Evolutionary conservation across 306 rosid genomes (phyloP).

Genomic region (Medicago lupulina): DNA sequence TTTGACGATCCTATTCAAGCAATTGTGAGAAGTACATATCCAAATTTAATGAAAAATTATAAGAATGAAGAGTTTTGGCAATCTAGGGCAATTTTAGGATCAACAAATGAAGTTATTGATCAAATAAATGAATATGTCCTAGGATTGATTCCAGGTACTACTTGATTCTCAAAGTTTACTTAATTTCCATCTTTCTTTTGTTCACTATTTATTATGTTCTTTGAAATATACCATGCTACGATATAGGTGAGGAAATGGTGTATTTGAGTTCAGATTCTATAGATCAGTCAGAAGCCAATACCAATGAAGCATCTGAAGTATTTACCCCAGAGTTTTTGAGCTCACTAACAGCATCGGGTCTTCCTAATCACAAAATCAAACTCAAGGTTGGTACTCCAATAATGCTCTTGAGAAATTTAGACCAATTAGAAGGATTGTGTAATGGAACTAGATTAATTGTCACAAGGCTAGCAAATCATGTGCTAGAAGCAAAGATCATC

Average conservation of each 20-base stretch:
- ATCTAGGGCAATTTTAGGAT: conserved; percentile 5
- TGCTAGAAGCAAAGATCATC: background rate
- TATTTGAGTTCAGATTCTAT: conserved; percentile 19
- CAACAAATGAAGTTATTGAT: conserved; percentile 15
- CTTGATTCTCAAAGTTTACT: background rate
- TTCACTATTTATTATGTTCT: background rate
- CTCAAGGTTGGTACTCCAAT: conserved; percentile 18
- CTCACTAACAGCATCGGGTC: conserved; percentile 5
- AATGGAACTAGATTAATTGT: conserved; percentile 23
- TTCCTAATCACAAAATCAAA: conserved; percentile 22
- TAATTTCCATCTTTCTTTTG: background rate
- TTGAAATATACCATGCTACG: background rate
- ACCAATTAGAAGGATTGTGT: conserved; percentile 4
- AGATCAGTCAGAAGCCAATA: background rate
- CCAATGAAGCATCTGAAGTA: background rate
- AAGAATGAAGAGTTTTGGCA: background rate
- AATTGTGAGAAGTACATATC: conserved; percentile 25
- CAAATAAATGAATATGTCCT: conserved; percentile 14
- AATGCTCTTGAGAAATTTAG: conserved; percentile 31
- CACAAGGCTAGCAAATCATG: conserved; percentile 10
- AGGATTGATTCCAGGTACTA: background rate
- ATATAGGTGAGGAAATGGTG: conserved; percentile 10
- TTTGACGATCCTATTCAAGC: conserved; percentile 15
- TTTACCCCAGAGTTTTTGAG: conserved; percentile 19
- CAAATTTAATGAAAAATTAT: background rate